A percentile compares a stretch with the other conserved stretches of the same genome.
Conservation (phyloP, 441 rosid species). For the Eutrema salsugineum region DNA sequence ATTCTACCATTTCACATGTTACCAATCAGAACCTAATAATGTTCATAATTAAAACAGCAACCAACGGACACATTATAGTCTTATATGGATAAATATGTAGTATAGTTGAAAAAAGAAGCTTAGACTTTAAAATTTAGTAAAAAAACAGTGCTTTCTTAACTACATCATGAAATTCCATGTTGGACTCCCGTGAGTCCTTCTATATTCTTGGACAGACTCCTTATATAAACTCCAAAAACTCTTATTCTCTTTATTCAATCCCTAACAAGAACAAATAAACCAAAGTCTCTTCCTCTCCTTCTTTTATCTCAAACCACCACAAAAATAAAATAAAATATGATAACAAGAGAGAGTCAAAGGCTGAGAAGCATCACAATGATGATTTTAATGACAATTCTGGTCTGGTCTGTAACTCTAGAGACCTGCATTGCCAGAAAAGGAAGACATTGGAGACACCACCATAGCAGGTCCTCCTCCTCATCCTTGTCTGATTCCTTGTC, state of each 20-base stretch:
- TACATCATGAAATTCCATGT: conserved; percentile 14
- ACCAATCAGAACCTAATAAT: too few species aligned
- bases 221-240: conserved; percentile 42
- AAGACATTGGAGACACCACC: conserved; percentile 64
- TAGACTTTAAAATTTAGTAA: not conserved
- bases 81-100: conserved; percentile 6
- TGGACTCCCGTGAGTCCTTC: conserved; percentile 21
- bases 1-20: too few species aligned
- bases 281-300: conserved; percentile 6
- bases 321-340: conserved; percentile 5
- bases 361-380: conserved; percentile 49
- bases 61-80: not conserved
- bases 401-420: conserved; percentile 58
- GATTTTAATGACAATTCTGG: conserved; percentile 46
- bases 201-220: conserved; percentile 22
- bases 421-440: conserved; percentile 79
- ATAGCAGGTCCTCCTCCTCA: conserved; percentile 16
- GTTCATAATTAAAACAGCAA: too few species aligned
- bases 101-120: not conserved
- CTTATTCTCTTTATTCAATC: conserved; percentile 17
- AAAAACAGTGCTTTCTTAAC: conserved; percentile 31
- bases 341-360: conserved; percentile 34
- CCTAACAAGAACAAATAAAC: conserved; percentile 3
- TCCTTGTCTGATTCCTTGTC: conserved; percentile 33
- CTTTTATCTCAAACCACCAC: not conserved